Evolutionary conservation across 768 basidiomycete genomes (phyloP), one percentile per base, ranked within the genome.

Genomic region (Leucocoprinus birnbaumii): DNA sequence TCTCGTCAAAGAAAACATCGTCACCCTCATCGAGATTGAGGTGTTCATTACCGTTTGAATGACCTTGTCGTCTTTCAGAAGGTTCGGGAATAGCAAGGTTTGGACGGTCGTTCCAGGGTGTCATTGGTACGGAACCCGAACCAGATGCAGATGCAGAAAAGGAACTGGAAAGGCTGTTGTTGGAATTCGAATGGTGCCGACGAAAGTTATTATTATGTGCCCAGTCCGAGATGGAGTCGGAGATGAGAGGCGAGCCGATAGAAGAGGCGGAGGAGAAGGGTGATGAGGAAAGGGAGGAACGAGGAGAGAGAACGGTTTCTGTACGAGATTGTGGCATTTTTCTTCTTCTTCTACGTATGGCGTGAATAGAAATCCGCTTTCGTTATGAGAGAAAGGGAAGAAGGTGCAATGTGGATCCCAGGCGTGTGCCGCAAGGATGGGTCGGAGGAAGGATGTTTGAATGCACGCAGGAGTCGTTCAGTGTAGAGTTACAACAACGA

Each of bases 191-290:
- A 31, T 31, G 31, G 11, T 31, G 31, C 5, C 31, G 31, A 31
- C 11, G 31, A 31, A 5, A 11, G 11, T 11, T 31, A 31, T 11
- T 31, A 31, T 31, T 31, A 31, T 31, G 31, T 24, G 16, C 50
- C 50, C 38, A 51, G 50, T 43, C 41, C 25, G 50, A 42, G 19
- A 43, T 42, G 24, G 50, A 51, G 40, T 43, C 40, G 38, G 50
- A 51, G 26, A 51, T 51, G 38, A 51, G 50, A 18, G 50, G 50
- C 1, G 50, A 51, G 24, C 42, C 50, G 24, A 51, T 51, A 14
- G 50, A 51, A 21, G 50, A 41, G 11, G 50, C 38, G 26, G 50
- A 42, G 11, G 50, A 51, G 38, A 27, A 24, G 3, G 50, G 50
- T 27, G 50, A 51, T 41, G 50, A 51, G n/a, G 50, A 34, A 18